phyloP scores from a whole-genome alignment of 1,284 basidiomycete species.

The Cryptococcus sp. region DNA sequence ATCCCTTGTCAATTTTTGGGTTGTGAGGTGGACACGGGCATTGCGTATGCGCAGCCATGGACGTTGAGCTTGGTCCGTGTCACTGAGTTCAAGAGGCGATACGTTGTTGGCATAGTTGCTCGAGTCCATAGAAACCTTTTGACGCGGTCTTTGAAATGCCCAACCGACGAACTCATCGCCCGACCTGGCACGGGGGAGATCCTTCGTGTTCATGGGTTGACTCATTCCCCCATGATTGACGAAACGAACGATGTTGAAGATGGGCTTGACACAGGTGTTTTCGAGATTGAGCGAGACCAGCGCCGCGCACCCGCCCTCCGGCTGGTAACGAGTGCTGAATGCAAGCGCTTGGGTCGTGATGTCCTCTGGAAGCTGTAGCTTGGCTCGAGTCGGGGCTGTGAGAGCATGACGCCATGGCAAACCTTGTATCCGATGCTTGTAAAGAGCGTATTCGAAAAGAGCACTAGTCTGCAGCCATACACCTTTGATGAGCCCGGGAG shows the following conservation, averaged over 20 bases:
- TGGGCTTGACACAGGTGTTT: slow-evolving; percentile 40
- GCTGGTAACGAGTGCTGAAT: slow-evolving; percentile 55
- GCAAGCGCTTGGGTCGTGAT: slow-evolving; percentile 63
- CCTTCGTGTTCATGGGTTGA: slow-evolving; percentile 17
- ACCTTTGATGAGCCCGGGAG: slow-evolving; percentile 69
- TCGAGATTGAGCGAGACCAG: slow-evolving; percentile 37
- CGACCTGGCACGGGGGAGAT: slow-evolving; percentile 6
- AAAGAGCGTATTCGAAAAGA: slow-evolving; percentile 64
- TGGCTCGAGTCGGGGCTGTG: slow-evolving; percentile 54
- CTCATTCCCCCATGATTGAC: slow-evolving; percentile 24
- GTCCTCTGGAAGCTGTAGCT: slow-evolving; percentile 62
- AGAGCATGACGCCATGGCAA: slow-evolving; percentile 57
- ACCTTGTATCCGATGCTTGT: slow-evolving; percentile 54
- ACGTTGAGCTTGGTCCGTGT: slow-evolving; percentile 45
- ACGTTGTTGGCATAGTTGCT: slow-evolving; percentile 30
- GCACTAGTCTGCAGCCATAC: slow-evolving; percentile 65
- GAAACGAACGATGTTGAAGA: slow-evolving; percentile 47
- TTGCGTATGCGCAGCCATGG: slow-evolving; percentile 48
- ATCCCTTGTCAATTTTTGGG: slow-evolving; percentile 18
- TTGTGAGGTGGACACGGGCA: slow-evolving; percentile 33
- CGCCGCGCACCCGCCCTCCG: slow-evolving; percentile 45
- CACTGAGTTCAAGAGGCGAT: slow-evolving; percentile 37
- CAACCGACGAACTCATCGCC: slow-evolving; percentile 37
- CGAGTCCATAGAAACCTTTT: not conserved
- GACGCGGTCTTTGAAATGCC: slow-evolving; percentile 36